Conservation (phyloP, 1,284 basidiomycete genomes). For the Coniophora puteana region DNA sequence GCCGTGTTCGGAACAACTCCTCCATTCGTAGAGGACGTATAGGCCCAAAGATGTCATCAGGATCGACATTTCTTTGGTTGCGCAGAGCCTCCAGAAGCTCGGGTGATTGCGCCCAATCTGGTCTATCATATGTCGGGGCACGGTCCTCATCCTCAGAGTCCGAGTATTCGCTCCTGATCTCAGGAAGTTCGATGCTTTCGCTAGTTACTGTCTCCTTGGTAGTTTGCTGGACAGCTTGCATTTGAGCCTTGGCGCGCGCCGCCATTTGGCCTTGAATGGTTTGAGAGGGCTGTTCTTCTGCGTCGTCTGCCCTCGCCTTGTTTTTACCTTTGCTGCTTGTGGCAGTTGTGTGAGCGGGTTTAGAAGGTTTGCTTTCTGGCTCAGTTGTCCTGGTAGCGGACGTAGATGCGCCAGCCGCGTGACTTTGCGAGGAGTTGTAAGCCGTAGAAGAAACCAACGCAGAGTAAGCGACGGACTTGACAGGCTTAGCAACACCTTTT, state of each 20-base stretch:
- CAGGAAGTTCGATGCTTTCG: slow-evolving; percentile 88
- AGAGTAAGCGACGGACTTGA: slow-evolving; percentile 13
- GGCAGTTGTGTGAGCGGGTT: slow-evolving; percentile 27
- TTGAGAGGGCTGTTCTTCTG: slow-evolving; percentile 51
- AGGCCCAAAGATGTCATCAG: slow-evolving; percentile 88
- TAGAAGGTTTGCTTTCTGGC: slow-evolving; percentile 30
- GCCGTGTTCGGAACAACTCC: slow-evolving; percentile 72
- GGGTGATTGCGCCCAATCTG: slow-evolving; percentile 89
- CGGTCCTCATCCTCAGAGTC: slow-evolving; percentile 90
- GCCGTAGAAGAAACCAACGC: slow-evolving; percentile 29
- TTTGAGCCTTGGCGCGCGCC: slow-evolving; percentile 61
- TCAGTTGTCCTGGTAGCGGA: slow-evolving; percentile 22
- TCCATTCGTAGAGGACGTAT: slow-evolving; percentile 86
- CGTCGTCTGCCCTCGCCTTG: slow-evolving; percentile 39
- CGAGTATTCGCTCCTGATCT: slow-evolving; percentile 93
- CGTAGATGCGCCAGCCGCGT: slow-evolving; percentile 9
- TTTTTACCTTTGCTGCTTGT: slow-evolving; percentile 45
- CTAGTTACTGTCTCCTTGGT: slow-evolving; percentile 48
- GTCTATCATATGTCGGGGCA: slow-evolving; percentile 66
- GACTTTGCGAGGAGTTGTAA: slow-evolving; percentile 30
- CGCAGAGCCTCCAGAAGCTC: slow-evolving; percentile 75
- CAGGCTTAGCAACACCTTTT: slow-evolving; percentile 20
- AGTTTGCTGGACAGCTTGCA: slow-evolving; percentile 54
- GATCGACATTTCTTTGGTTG: slow-evolving; percentile 81
- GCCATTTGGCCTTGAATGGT: slow-evolving; percentile 65